Evolutionary conservation across 768 basidiomycete species (phyloP).

Genomic region (Flagelloscypha sp.): DNA sequence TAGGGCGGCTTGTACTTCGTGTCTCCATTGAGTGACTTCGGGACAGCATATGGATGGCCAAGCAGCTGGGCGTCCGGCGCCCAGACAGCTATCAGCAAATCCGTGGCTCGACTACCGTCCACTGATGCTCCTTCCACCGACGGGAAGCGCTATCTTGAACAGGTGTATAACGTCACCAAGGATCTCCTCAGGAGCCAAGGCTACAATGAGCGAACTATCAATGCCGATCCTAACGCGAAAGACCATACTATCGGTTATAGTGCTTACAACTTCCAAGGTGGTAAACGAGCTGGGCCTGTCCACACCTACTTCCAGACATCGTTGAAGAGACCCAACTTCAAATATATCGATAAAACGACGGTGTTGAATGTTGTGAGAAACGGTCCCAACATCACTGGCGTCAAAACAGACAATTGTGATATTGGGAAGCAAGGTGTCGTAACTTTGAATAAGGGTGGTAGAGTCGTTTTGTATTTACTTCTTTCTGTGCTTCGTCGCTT

Average conservation of each 20-base stretch:
- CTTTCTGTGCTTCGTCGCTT: too few relatives aligned
- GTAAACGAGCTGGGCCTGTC: slow-evolving; percentile 48
- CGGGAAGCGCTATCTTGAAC: slow-evolving; percentile 48
- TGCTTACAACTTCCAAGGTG: slow-evolving; percentile 34
- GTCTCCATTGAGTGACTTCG: slow-evolving; percentile 45
- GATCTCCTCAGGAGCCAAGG: slow-evolving; percentile 40
- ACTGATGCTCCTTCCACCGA: slow-evolving; percentile 56
- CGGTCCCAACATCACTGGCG: slow-evolving; percentile 47
- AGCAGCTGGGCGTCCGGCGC: slow-evolving; percentile 42
- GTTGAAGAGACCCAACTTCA: slow-evolving; percentile 41
- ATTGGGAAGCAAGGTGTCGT: slow-evolving; percentile 50
- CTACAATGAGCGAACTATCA: slow-evolving; percentile 46
- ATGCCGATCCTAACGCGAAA: slow-evolving; percentile 46
- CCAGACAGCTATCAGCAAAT: slow-evolving; percentile 40
- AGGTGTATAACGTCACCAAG: slow-evolving; percentile 35
- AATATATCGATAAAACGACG: slow-evolving; percentile 37
- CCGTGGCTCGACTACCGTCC: slow-evolving; percentile 43
- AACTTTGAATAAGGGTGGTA: slow-evolving; percentile 43
- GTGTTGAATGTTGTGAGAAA: slow-evolving; percentile 50
- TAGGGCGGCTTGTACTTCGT: slow-evolving; percentile 46
- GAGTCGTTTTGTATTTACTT: slow-evolving; percentile 59
- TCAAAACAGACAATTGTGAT: slow-evolving; percentile 58
- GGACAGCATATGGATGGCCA: slow-evolving; percentile 44
- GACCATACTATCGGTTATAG: slow-evolving; percentile 55
- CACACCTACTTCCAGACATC: slow-evolving; percentile 57